Base-by-base conservation (phyloP, 139 green algal species). In the Pleodorina starrii region DNA sequence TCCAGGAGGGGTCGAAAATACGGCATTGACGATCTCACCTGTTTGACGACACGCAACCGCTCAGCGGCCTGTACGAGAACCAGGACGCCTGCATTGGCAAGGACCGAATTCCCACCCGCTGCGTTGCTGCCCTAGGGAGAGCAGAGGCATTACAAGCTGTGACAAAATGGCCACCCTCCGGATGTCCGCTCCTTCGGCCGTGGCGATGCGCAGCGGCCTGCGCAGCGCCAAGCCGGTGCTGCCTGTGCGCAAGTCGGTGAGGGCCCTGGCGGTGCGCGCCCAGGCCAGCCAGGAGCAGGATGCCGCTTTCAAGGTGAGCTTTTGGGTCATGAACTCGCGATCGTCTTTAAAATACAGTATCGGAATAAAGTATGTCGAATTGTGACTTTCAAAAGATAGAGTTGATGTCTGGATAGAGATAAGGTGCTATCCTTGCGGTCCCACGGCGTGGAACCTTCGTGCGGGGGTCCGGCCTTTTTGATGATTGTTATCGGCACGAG, bases 161-260 rank as follows among this genome's bases (percentile, higher is more conserved):
- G n/a, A n/a, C 27, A 59, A 36, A 36, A 87, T 87, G 81, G 81
- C 81, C 59, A 16, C 80, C n/a, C 81, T 87, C n/a, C 81, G 81
- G 21, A 66, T 78, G 60, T 50, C 63, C 16, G 81, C 42, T 48
- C 81, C 81, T 73, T 21, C n/a, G 29, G n/a, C 81, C 40, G 27
- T 35, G 43, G 44, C 42, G 0, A 12, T 87, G 81, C 81, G 81
- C 81, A 25, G 40, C 25, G 32, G 11, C 29, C 42, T 78, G 12
- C 63, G 60, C 63, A 66, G 43, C 19, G 66, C 82, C n/a, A 88
- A 88, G 82, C 66, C 82, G 21, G 66, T 80, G 0, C 82, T 88
- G 44, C 82, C 82, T 9, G 68, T 68, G 6, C 82, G 82, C 19
- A 36, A 36, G n/a, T 69, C 66, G 3, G n/a, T 88, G 2, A 57